Base-by-base conservation (phyloP, 768 basidiomycete genomes). In the Russula vinacea region DNA sequence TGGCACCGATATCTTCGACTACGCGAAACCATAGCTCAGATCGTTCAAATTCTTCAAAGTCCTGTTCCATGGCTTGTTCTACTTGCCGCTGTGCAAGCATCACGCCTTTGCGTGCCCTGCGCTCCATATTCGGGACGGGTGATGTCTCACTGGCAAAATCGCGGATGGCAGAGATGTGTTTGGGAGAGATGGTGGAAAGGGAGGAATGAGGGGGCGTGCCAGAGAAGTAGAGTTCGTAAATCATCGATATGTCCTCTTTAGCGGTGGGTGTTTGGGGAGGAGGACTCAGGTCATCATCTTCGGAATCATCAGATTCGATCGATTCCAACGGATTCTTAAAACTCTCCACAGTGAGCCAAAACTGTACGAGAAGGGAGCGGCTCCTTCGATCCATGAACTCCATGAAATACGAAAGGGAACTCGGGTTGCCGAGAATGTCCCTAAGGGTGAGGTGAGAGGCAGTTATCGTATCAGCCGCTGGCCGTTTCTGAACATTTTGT, bases 341-440 rank as follows among this genome's bases (percentile, higher is more conserved):
- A 62, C 92, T 93, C 76, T 99, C 94, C 2, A 98, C 92, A 0
- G 94, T 93, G 1, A 98, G 79, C 96, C 96, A 98, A 76, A 98
- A 99, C 67, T 98, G 96, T 3, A 97, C 92, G 11, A 93, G 84
- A 14, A 92, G 71, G 14, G 94, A 90, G 35, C 89, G 85, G 64
- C 86, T 82, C 9, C 90, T 84, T 16, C 97, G 84, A 69, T 98
- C 97, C 92, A 98, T 95, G 70, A 92, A 97, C 77, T 99, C 97
- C 88, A 98, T 94, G 77, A 96, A 92, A 73, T 97, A 96, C 2
- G 92, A 93, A 2, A 98, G 81, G 0, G 94, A 93, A 42, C 86
- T 89, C 0, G 96, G 95, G 69, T 93, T 94, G 26, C 87, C 79
- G 3, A 99, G 84, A 56, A 98, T 82, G 58, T 93, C 89, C 44